phyloP scores from a whole-genome alignment of 148 eudicot species.

The Fagopyrum homotropicum region DNA sequence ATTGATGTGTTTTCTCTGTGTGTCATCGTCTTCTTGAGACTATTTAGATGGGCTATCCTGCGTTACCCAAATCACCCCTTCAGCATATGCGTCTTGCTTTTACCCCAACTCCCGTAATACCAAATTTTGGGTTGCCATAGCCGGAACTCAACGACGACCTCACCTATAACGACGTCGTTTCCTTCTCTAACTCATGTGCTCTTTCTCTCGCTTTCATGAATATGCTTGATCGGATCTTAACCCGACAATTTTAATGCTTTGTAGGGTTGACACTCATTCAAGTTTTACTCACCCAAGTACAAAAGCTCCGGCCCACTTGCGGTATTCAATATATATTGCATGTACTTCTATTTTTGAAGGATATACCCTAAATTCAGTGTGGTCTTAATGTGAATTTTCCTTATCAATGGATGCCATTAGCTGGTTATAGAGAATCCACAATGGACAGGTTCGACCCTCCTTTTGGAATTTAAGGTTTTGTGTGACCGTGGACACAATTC shows the following conservation, averaged over 20 bases:
- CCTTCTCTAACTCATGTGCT: slow-evolving; percentile 45
- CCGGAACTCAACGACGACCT: slow-evolving; percentile 70
- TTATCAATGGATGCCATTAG: slow-evolving; percentile 30
- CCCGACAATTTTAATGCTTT: neutral
- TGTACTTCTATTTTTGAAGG: neutral
- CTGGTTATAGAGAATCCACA: slow-evolving; percentile 81
- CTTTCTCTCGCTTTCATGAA: slow-evolving; percentile 8
- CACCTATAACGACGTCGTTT: slow-evolving; percentile 47
- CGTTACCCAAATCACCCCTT: neutral
- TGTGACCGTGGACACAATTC: neutral
- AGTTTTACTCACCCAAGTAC: slow-evolving; percentile 66
- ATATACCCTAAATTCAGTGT: neutral
- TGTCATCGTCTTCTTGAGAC: too few species aligned
- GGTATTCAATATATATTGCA: slow-evolving; percentile 28
- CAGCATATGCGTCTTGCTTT: neutral
- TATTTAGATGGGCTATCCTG: too few species aligned
- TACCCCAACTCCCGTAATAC: neutral
- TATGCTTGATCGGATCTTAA: neutral
- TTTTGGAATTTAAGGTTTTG: neutral
- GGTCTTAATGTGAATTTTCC: neutral
- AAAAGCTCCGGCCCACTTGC: slow-evolving; percentile 67
- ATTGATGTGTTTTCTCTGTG: too few species aligned
- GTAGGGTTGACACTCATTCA: slow-evolving; percentile 52
- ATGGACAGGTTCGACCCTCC: slow-evolving; percentile 50
- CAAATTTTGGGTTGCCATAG: slow-evolving; percentile 58